A percentile compares a stretch with the other conserved stretches of the same genome.
These are phyloP conservation scores for Punctularia strigosozonata DNA, from an alignment of 768 basidiomycete species.

Conservation along the genomic window DNA sequence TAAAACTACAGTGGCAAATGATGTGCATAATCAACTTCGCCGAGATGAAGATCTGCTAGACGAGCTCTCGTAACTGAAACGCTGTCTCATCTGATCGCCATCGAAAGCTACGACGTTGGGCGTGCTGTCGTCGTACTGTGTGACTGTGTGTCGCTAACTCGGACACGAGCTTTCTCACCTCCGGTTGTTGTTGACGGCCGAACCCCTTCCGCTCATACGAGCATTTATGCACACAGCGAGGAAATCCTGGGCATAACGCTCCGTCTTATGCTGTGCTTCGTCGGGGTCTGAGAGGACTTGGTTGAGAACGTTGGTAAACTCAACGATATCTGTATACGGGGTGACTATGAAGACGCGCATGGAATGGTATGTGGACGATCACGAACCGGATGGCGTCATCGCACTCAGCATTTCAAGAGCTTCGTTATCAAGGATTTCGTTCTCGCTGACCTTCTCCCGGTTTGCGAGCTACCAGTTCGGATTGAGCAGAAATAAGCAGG, in stretches of 20 bases:
- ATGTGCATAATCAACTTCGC: too few relatives aligned
- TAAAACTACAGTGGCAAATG: too few relatives aligned
- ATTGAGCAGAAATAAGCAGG: conserved; percentile 10
- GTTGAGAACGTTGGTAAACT: background rate
- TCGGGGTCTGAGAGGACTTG: background rate
- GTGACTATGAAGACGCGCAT: background rate
- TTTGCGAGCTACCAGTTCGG: background rate
- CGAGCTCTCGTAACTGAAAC: too few relatives aligned
- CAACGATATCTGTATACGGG: background rate
- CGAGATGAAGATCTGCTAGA: too few relatives aligned
- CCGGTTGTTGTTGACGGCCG: too few relatives aligned
- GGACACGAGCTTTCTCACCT: too few relatives aligned
- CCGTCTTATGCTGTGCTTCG: background rate
- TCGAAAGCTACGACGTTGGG: too few relatives aligned
- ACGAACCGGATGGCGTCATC: conserved; percentile 28
- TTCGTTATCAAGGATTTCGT: conserved; percentile 23
- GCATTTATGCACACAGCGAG: background rate
- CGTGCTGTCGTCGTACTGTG: too few relatives aligned
- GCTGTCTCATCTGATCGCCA: too few relatives aligned
- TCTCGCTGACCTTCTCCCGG: conserved; percentile 13
- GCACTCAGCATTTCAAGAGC: conserved; percentile 25
- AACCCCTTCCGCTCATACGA: too few relatives aligned
- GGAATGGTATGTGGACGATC: background rate
- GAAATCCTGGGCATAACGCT: background rate
- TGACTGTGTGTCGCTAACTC: too few relatives aligned